Conservation (phyloP, 495 filamentous ascomycete genomes). For the Talaromyces proteolyticus region DNA sequence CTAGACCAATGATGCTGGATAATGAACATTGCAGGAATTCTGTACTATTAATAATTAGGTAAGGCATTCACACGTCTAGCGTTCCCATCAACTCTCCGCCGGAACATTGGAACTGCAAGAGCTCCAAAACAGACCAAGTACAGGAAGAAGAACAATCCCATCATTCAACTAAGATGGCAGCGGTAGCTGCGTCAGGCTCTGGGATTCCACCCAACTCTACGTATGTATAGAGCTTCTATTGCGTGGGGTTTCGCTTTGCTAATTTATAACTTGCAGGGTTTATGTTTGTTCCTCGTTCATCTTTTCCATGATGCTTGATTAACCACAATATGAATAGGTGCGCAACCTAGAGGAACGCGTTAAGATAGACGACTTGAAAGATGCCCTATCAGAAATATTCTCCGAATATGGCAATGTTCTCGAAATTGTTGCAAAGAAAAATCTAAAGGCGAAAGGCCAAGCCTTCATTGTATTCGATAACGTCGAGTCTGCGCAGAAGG, state of each 20-base stretch:
- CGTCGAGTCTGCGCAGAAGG: conserved; percentile 65
- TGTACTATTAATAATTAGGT: no score
- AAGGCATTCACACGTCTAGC: background rate
- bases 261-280: conserved; percentile 32
- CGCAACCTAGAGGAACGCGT: conserved; percentile 91
- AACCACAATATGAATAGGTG: conserved; percentile 44
- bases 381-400: conserved; percentile 73
- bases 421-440: conserved; percentile 89
- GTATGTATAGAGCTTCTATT: conserved; percentile 24
- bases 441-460: conserved; percentile 89
- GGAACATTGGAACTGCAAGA: background rate
- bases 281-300: conserved; percentile 35
- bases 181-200: conserved; percentile 19
- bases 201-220: conserved; percentile 40
- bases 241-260: conserved; percentile 12
- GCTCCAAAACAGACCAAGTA: background rate
- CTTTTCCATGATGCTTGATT: conserved; percentile 10
- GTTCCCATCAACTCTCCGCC: background rate
- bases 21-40: no score
- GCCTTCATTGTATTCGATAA: conserved; percentile 93
- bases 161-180: conserved; percentile 22
- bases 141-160: background rate
- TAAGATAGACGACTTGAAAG: conserved; percentile 72
- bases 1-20: conserved; percentile 55
- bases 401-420: conserved; percentile 84